Evolutionary conservation across 805 yeast species (phyloP), one percentile per base, ranked within the genome.

Genomic region (Yamadazyma insecticola): DNA sequence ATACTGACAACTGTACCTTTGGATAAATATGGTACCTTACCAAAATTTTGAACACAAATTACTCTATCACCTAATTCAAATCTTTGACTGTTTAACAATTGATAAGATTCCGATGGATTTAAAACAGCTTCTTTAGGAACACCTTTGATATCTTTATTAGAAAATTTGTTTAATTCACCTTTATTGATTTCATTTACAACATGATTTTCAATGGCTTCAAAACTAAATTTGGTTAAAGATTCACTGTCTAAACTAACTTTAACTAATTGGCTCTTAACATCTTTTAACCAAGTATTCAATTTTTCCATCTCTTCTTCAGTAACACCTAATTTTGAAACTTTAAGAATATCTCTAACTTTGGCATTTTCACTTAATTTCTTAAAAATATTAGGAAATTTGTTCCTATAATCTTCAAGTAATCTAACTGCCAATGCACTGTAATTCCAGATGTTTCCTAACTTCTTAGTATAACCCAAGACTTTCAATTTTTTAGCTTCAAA

Each of bases 51-150:
- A 14, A 87, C 83, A 44, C 85, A 88, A 15, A 84, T 72, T 18
- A 92, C 86, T 39, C 98, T 74, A 50, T 92, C 97, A 47, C 98
- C 98, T 14, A 92, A 67, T 17, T 73, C 70, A 52, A 92, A 92
- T 27, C 68, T 60, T 62, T 92, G 99, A 24, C 71, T 69, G 34
- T 81, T 74, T 43, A 92, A 68, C 41, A 78, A 67, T 47, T 81
- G 79, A 50, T 74, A 74, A 1, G 96, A 85, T 23, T 71, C 76
- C 18, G 73, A 58, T 6, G 96, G 90, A 44, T 82, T 77, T 37
- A 92, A 63, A 17, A 92, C 70, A 0, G 97, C 96, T 24, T 74
- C 77, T 35, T 81, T 73, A 30, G 97, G 97, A 42, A 89, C 92
- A 32, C 87, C 85, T 42, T 76, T 80, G 43, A 87, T 69, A 22